phyloP scores from a whole-genome alignment of 1,284 basidiomycete species.

The Sporisorium iseilematis-ciliati region DNA sequence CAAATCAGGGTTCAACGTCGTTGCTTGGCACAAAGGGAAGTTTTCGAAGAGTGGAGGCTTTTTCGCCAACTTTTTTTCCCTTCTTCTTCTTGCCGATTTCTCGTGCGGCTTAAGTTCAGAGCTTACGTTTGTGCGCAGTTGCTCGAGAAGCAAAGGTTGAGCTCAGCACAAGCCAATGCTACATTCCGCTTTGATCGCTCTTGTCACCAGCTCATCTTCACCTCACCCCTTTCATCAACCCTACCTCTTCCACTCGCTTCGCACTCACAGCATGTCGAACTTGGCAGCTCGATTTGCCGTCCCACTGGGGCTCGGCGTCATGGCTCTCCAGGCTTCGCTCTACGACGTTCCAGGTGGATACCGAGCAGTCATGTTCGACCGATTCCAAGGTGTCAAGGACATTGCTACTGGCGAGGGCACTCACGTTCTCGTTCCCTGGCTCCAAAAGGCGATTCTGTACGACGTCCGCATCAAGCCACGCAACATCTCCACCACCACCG shows the following conservation, averaged over 20 bases:
- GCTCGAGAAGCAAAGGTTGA: conserved; percentile 12
- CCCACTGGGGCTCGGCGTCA: conserved; percentile 67
- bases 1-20: conserved; percentile 1
- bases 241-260: not conserved
- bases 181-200: not conserved
- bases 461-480: conserved; percentile 95
- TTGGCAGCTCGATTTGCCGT: conserved; percentile 60
- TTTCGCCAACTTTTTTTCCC: not conserved
- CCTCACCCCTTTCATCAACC: not conserved
- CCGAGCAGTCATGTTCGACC: conserved; percentile 97
- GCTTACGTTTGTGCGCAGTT: conserved; percentile 39
- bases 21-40: not conserved
- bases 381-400: conserved; percentile 85
- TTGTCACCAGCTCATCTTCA: conserved; percentile 1
- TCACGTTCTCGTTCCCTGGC: conserved; percentile 94
- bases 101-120: conserved; percentile 10
- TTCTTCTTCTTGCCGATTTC: not conserved
- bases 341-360: conserved; percentile 76
- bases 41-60: conserved; percentile 9
- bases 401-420: conserved; percentile 79
- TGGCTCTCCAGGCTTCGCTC: conserved; percentile 69
- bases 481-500: conserved; percentile 96
- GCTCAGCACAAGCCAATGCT: conserved; percentile 50
- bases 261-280: conserved; percentile 38
- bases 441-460: conserved; percentile 90